Evolutionary conservation across 805 yeast species (phyloP), one percentile per base, ranked within the genome.

Genomic region (Limtongia smithiae): DNA sequence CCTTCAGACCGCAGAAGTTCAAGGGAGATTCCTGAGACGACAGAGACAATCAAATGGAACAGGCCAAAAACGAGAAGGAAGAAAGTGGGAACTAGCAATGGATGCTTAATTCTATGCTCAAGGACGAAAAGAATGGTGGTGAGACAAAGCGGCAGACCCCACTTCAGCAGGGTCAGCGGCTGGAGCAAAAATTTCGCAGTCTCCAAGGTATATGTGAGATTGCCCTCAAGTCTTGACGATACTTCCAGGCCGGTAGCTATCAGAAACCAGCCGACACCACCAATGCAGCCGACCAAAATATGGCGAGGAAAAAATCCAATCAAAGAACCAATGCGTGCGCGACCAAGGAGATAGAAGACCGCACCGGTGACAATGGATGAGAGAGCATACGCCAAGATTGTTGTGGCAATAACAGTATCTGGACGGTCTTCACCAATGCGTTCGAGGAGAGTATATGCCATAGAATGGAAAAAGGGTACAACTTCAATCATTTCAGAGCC

Each of bases 401-500:
- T 88, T 0, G 98, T 93, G 0, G 96, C 82, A 31, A 89, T 71
- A 4, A 88, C 76, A 25, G 70, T 66, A n/a, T 66, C 67, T 2
- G 67, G 68, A 21, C 70, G 66, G 2, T 70, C 71, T 9, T 68
- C 75, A 7, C 82, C 82, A 60, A 86, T 72, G 20, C 74, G 71
- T 2, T 68, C 64, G 65, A 82, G 71, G 41, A 93, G 82, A 12
- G 82, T 71, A 24, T 78, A 71, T 0, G 97, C 97, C 95, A 93
- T 90, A 2, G 94, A 77, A 63, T 93, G 98, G 72, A 91, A 91
- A 66, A 93, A 93, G 1, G 98, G 98, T 1, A 96, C 95, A n/a
- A 93, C 88, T 66, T 93, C 98, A 58, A 93, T 93, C 98, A 93
- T 93, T 69, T 93, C 97, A 3, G 96, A 85, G 1, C 98, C 98